Conservation (phyloP, 2,329 filamentous ascomycete genomes). For the Epichloe hybrida region DNA sequence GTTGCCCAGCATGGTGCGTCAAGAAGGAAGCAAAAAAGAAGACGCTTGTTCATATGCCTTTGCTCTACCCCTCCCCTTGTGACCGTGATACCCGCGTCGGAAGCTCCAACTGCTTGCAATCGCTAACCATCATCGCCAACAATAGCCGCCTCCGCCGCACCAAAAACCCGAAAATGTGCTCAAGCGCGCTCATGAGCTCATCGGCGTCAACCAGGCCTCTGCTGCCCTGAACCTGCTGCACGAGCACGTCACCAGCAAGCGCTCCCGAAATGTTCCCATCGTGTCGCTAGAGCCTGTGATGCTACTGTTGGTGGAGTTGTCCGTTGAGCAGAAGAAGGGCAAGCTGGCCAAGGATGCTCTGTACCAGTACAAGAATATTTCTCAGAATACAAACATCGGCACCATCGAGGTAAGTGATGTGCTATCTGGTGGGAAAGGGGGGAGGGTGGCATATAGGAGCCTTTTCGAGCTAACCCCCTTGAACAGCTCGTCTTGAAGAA, state of each 20-base stretch:
- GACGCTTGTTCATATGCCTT: constrained; percentile 11
- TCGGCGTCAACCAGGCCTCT: constrained; percentile 86
- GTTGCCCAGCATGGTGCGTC: constrained; percentile 38
- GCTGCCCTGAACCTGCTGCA: constrained; percentile 90
- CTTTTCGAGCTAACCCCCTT: constrained; percentile 7
- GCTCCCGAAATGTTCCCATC: constrained; percentile 94
- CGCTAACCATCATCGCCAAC: neutral
- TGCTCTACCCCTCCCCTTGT: constrained; percentile 14
- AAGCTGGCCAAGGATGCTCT: constrained; percentile 97
- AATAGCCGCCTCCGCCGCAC: constrained; percentile 83
- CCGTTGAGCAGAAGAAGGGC: constrained; percentile 93
- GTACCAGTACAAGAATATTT: constrained; percentile 99
- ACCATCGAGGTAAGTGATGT: constrained; percentile 68
- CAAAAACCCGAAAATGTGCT: constrained; percentile 99
- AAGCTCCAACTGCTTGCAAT: neutral
- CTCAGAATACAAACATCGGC: constrained; percentile 94
- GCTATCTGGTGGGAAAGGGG: neutral
- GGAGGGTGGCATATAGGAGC: neutral
- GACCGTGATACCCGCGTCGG: constrained; percentile 11
- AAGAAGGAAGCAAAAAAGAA: neutral
- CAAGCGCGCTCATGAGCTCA: constrained; percentile 96
- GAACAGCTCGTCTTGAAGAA: constrained; percentile 76
- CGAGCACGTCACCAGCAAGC: constrained; percentile 98
- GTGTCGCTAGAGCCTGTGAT: constrained; percentile 94
- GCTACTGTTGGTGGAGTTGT: constrained; percentile 92